Evolutionary conservation across 1,284 basidiomycete genomes (phyloP), one percentile per base, ranked within the genome.

Genomic region (Chalciporus piperatoides): DNA sequence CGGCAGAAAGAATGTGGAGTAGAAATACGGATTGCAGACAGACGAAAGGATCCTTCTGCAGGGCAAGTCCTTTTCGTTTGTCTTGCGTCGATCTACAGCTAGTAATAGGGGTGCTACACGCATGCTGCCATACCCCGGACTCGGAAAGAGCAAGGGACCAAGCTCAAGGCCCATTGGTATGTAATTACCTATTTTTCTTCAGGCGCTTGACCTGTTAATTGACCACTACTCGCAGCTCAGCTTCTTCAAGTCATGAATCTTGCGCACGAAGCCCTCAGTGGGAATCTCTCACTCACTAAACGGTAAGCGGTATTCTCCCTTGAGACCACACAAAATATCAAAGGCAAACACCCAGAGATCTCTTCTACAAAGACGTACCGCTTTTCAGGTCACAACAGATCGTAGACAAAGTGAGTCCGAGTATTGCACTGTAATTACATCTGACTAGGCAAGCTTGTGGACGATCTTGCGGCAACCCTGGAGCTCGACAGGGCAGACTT

Each of bases 391-490:
- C 71, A 4, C 93, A 97, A 63, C 67, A 70, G 14, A 75, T 78
- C 0, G 90, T 94, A 0, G 88, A 96, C 66, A 76, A 72, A 54
- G 92, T 91, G 50, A 45, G 73, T 58, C 21, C 28, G 30, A 12
- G 15, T 12, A 41, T 25, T 21, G 12, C 36, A 33, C 23, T 30
- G 12, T 21, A 23, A 27, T 7, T 11, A 24, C 36, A 38, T 50
- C 49, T 47, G 40, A 53, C 53, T 33, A 24, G 43, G n/a, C 21
- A 57, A 96, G 92, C 74, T 96, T 14, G 81, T 95, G 15, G 92
- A 96, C 59, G 90, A 94, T 60, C 68, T 97, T 11, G 87, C 92
- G 0, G 90, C 90, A 0, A 91, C 92, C 0, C 79, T 93, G 24
- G 73, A 78, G 3, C 63, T 94, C 2, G 76, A 82, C 43, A 76